Base-by-base conservation (phyloP, 371 early-diverging fungal genomes). In the Rhizopus arrhizus region DNA sequence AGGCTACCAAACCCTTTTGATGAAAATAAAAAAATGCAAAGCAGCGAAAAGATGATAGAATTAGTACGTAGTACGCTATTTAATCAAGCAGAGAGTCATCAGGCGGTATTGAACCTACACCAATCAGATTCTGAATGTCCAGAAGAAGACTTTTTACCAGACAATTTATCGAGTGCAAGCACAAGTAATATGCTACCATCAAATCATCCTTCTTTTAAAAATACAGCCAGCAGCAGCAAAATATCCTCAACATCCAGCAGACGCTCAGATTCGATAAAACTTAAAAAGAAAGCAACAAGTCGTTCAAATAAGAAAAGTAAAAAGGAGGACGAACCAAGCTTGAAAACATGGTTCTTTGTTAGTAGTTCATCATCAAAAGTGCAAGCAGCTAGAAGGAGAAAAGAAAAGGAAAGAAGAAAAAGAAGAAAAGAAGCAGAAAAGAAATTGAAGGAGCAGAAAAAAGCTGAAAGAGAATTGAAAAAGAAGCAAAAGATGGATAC, bases 61-160 rank as follows among this genome's bases (percentile, higher is more conserved):
- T 15, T 47, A 22, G 22, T 22, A 22, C 22, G 41, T 22, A 40
- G 3, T 16, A 2, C 13, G 43, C 35, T 46, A 28, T n/a, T 38
- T 15, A 45, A 13, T 46, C 52, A 11, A 57, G 62, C 38, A 50
- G 61, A 16, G 61, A 48, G 8, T 59, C 13, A 36, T 31, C 28
- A 49, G 34, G 15, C 4, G 31, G 9, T 28, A 10, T 7, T 15
- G 2, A 5, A n/a, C 4, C 9, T 48, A 10, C 8, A 22, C 29
- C 2, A 5, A 29, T 45, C 48, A 2, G 66, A 53, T 15, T 57
- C 59, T n/a, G 70, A 72, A 22, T 22, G 59, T 7, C 55, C 62
- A 0, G 73, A 73, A 48, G 77, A 76, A 50, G 72, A 72, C 7
- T 59, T 72, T 47, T 56, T 73, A 15, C 72, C 72, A 7, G 65